Conservation (phyloP, 352 stramenopile genomes). For the Phytopythium delawarense region DNA sequence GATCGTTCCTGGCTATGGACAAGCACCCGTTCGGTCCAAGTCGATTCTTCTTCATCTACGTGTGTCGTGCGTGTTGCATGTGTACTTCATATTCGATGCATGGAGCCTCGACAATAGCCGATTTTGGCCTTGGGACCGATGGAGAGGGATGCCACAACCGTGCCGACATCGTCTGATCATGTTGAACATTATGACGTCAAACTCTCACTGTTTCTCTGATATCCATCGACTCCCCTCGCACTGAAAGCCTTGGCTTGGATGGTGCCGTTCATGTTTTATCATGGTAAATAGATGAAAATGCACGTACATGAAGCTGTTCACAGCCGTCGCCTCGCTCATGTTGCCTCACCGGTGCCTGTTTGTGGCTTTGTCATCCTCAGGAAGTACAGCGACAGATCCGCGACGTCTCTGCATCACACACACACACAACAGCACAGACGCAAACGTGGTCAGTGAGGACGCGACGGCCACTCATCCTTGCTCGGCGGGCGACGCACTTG, state of each 20-base stretch:
- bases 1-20: no score
- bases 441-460: neutral
- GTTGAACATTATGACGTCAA: conserved; percentile 28
- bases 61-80: neutral
- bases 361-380: neutral
- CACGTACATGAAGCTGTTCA: neutral
- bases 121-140: neutral
- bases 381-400: neutral
- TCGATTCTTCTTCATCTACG: neutral
- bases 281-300: conserved; percentile 1
- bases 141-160: conserved; percentile 4
- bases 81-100: neutral
- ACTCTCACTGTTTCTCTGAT: conserved; percentile 4
- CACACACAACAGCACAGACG: neutral
- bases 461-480: neutral
- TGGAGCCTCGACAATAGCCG: neutral
- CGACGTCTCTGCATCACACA: neutral
- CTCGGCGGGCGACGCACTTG: conserved; percentile 3
- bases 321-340: neutral
- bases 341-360: neutral
- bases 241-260: neutral
- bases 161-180: conserved; percentile 34
- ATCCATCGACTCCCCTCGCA: neutral
- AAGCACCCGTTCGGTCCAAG: no score
- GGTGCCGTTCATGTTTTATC: neutral